A percentile compares a stretch with the other conserved stretches of the same genome.
These are phyloP conservation scores for Parascedosporium putredinis DNA, from an alignment of 2,329 filamentous ascomycete species.

Conservation along the genomic window DNA sequence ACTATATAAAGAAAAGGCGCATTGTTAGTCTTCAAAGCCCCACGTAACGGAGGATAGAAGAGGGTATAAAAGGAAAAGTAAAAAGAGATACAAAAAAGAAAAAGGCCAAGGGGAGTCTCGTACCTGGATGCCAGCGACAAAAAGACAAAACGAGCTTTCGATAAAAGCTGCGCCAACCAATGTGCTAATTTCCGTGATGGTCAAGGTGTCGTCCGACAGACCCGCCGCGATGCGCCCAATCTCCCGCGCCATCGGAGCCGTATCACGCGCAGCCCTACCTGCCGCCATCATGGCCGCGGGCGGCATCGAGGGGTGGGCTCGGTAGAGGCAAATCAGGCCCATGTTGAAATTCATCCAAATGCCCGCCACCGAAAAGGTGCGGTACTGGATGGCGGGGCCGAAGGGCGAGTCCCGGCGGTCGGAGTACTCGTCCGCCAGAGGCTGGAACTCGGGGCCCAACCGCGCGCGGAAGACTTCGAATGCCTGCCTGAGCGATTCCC, in stretches of 20 bases:
- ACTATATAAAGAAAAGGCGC: slow-evolving; percentile 42
- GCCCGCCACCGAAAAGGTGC: slow-evolving; percentile 76
- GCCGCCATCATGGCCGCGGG: slow-evolving; percentile 83
- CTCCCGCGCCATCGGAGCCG: slow-evolving; percentile 57
- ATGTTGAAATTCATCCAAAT: slow-evolving; percentile 85
- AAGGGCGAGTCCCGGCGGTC: slow-evolving; percentile 61
- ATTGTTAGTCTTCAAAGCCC: too few relatives aligned
- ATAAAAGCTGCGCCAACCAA: slow-evolving; percentile 71
- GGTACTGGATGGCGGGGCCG: slow-evolving; percentile 69
- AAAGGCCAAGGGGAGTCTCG: slow-evolving; percentile 12
- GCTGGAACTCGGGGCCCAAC: slow-evolving; percentile 66
- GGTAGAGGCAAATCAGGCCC: slow-evolving; percentile 69
- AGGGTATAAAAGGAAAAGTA: too few relatives aligned
- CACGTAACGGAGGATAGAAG: too few relatives aligned
- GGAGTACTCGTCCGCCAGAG: slow-evolving; percentile 57
- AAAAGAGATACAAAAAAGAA: neutral
- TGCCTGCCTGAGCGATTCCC: slow-evolving; percentile 62
- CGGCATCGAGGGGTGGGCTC: slow-evolving; percentile 82
- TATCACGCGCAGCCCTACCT: slow-evolving; percentile 63
- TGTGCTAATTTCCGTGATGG: slow-evolving; percentile 56
- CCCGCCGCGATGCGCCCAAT: slow-evolving; percentile 77
- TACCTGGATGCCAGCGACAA: slow-evolving; percentile 74
- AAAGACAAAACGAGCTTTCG: slow-evolving; percentile 71
- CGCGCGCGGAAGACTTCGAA: slow-evolving; percentile 57
- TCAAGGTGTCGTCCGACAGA: slow-evolving; percentile 43